These are phyloP conservation scores for Neonectria punicea DNA, from an alignment of 2,329 filamentous ascomycete species.

Conservation along the genomic window DNA sequence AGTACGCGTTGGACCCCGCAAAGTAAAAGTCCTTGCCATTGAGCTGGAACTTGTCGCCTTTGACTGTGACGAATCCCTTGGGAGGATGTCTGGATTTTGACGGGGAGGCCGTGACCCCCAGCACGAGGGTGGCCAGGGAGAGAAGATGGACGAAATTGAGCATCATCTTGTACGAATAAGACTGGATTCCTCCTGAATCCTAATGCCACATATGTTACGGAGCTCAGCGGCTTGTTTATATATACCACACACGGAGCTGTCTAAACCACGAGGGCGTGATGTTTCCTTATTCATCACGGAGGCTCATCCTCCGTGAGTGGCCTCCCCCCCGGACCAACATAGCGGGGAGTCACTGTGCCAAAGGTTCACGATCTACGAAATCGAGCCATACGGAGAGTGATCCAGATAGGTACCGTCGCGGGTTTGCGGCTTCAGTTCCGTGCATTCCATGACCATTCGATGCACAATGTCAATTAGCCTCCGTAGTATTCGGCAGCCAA, in stretches of 20 bases:
- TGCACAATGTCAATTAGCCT: background rate
- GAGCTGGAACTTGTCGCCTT: conserved; percentile 49
- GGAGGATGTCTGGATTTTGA: background rate
- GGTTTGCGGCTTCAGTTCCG: background rate
- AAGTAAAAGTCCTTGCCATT: conserved; percentile 59
- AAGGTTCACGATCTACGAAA: background rate
- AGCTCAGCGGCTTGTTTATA: background rate
- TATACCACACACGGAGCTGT: background rate
- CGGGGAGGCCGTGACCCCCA: background rate
- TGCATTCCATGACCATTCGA: background rate
- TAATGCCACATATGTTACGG: background rate
- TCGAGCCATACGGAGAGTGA: background rate
- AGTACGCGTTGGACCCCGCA: conserved; percentile 66
- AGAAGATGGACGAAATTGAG: background rate
- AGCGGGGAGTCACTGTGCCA: background rate
- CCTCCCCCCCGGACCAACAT: background rate
- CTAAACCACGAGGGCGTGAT: background rate
- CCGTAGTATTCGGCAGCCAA: background rate
- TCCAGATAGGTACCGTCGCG: background rate
- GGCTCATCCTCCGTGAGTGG: background rate
- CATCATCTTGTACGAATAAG: background rate
- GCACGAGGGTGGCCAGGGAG: background rate
- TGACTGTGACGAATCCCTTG: conserved; percentile 43
- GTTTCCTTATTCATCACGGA: background rate
- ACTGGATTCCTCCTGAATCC: no score